Percentiles rank a stretch among this genome's conserved stretches.
Evolutionary conservation across 495 filamentous ascomycete genomes (phyloP).

Genomic region (Trichocladium uniseriatum): DNA sequence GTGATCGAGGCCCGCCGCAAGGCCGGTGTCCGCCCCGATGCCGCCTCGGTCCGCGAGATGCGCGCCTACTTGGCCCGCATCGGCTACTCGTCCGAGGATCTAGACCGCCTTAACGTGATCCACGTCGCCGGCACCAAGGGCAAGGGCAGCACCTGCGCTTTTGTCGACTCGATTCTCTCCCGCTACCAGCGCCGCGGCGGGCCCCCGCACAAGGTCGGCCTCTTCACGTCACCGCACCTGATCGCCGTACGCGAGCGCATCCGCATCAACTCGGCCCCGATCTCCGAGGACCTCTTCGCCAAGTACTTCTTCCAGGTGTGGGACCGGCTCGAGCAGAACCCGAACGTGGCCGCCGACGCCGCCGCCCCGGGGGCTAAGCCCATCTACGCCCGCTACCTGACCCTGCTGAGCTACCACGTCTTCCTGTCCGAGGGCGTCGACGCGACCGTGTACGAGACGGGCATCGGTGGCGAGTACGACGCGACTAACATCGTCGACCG

Average conservation of each 20-base stretch:
- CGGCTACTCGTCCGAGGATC: slow-evolving; percentile 66
- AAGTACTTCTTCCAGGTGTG: slow-evolving; percentile 84
- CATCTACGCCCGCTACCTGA: slow-evolving; percentile 84
- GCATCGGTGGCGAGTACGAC: slow-evolving; percentile 89
- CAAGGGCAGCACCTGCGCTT: slow-evolving; percentile 75
- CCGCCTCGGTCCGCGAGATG: slow-evolving; percentile 63
- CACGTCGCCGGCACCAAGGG: slow-evolving; percentile 92
- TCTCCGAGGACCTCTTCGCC: slow-evolving; percentile 69
- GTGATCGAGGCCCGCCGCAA: slow-evolving; percentile 66
- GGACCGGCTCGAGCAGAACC: slow-evolving; percentile 55
- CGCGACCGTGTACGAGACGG: slow-evolving; percentile 81
- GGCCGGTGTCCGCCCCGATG: slow-evolving; percentile 58
- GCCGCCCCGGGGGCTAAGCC: slow-evolving; percentile 49
- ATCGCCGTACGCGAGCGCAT: slow-evolving; percentile 84
- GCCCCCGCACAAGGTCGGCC: slow-evolving; percentile 52
- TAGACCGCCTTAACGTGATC: slow-evolving; percentile 63
- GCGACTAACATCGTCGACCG: slow-evolving; percentile 79
- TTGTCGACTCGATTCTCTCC: slow-evolving; percentile 48
- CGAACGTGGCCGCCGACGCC: slow-evolving; percentile 19
- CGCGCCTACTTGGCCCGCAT: slow-evolving; percentile 64
- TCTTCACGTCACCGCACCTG: slow-evolving; percentile 85
- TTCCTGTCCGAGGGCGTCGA: slow-evolving; percentile 76
- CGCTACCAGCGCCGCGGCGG: slow-evolving; percentile 27
- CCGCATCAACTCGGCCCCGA: slow-evolving; percentile 64
- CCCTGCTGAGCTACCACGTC: slow-evolving; percentile 80